phyloP scores from a whole-genome alignment of 192 early-diverging fungal species.

The Entomortierella beljakovae region DNA sequence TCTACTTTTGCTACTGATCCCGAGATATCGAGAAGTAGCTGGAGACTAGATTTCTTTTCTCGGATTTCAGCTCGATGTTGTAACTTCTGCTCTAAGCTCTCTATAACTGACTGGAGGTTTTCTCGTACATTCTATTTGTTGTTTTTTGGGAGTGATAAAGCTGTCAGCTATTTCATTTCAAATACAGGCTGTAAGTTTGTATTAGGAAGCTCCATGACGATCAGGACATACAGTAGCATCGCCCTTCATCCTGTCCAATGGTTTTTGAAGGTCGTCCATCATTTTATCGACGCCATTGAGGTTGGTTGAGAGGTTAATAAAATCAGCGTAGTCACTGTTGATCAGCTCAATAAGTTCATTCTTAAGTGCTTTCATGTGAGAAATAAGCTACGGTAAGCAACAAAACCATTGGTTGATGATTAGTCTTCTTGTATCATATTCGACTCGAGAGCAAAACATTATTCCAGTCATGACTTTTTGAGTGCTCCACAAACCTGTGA shows the following conservation, averaged over 20 bases:
- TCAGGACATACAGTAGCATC: constrained; percentile 69
- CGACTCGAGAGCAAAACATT: background rate
- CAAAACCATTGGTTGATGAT: no score
- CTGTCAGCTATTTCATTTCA: no score
- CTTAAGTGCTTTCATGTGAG: constrained; percentile 71
- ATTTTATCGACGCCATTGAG: constrained; percentile 79
- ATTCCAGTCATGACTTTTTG: no score
- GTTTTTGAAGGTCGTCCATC: constrained; percentile 68
- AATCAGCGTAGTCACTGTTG: constrained; percentile 84
- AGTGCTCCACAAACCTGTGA: constrained; percentile 48
- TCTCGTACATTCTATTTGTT: constrained; percentile 59
- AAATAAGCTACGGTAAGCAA: constrained; percentile 65
- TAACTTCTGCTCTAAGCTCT: constrained; percentile 69
- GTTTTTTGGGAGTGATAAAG: background rate
- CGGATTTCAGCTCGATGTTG: constrained; percentile 69
- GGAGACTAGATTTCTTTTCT: constrained; percentile 76
- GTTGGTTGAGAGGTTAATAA: constrained; percentile 83
- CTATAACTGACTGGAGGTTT: constrained; percentile 64
- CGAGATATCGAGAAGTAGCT: constrained; percentile 79
- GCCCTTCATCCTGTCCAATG: constrained; percentile 69
- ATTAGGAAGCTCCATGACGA: background rate
- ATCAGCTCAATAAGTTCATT: constrained; percentile 82
- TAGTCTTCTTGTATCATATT: no score
- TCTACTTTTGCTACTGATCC: constrained; percentile 86
- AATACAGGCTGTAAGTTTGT: no score